These are phyloP conservation scores for Musa balbisiana DNA, from an alignment of 202 grass and related monocot genomes.

Conservation along the genomic window DNA sequence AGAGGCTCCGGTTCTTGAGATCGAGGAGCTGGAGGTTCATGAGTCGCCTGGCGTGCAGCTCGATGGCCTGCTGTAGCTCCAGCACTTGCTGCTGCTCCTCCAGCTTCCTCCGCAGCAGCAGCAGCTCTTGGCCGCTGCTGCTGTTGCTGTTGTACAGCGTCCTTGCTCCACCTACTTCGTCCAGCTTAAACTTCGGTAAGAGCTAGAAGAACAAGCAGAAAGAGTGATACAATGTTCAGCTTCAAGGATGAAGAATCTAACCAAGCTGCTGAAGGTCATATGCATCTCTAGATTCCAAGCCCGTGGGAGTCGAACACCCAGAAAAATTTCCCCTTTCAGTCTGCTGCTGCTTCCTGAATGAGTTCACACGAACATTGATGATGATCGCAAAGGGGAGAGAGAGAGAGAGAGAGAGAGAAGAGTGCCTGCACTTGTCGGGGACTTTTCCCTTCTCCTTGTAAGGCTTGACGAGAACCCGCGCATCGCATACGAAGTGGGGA, in stretches of 20 bases:
- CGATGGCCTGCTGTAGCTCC: slow-evolving; percentile 61
- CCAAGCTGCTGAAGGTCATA: slow-evolving; percentile 77
- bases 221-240: neutral
- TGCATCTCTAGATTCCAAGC: slow-evolving; percentile 50
- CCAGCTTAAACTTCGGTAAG: neutral
- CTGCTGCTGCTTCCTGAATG: slow-evolving; percentile 67
- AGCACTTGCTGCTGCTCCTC: slow-evolving; percentile 53
- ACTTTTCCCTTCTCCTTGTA: slow-evolving; percentile 99
- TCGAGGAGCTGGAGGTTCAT: slow-evolving; percentile 53
- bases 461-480: slow-evolving; percentile 89
- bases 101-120: slow-evolving; percentile 49
- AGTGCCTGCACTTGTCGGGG: slow-evolving; percentile 76
- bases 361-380: neutral
- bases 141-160: slow-evolving; percentile 43
- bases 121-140: slow-evolving; percentile 42
- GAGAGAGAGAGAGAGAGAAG: slow-evolving; percentile 20
- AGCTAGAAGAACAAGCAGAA: neutral
- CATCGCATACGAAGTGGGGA: slow-evolving; percentile 94
- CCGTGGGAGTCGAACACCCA: slow-evolving; percentile 57
- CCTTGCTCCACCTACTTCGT: slow-evolving; percentile 38
- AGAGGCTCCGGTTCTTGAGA: slow-evolving; percentile 32
- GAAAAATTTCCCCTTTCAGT: slow-evolving; percentile 61
- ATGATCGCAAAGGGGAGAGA: slow-evolving; percentile 8
- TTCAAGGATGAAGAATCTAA: slow-evolving; percentile 13
- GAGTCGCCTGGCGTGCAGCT: slow-evolving; percentile 49